phyloP scores from a whole-genome alignment of 441 rosid genomes.

The Populus hybrid region DNA sequence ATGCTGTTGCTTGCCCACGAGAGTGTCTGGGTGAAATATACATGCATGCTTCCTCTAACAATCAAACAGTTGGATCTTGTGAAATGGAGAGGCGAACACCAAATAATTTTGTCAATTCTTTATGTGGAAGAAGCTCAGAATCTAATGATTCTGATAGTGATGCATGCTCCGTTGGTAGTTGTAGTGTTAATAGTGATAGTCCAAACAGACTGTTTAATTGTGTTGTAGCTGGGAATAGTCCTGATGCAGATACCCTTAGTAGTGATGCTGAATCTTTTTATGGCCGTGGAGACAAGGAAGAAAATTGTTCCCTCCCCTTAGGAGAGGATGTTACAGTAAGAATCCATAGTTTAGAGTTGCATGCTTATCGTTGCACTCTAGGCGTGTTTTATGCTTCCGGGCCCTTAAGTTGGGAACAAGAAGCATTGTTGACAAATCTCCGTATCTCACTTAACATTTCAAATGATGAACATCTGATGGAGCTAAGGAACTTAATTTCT shows the following conservation, averaged over 20 bases:
- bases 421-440: conserved; percentile 57
- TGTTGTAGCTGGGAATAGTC: conserved; percentile 23
- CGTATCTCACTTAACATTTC: conserved; percentile 64
- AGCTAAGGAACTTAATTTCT: conserved; percentile 63
- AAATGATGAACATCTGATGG: conserved; percentile 69
- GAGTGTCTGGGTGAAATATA: conserved; percentile 29
- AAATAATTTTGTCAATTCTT: conserved; percentile 28
- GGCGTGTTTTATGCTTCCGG: conserved; percentile 64
- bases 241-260: conserved; percentile 35
- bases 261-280: conserved; percentile 66
- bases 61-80: conserved; percentile 16
- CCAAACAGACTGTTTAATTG: conserved; percentile 20
- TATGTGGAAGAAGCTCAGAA: conserved; percentile 30
- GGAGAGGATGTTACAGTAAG: conserved; percentile 34
- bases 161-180: conserved; percentile 75
- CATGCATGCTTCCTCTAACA: conserved; percentile 25
- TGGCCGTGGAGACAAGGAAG: conserved; percentile 29
- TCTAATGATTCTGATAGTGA: conserved; percentile 40
- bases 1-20: conserved; percentile 31
- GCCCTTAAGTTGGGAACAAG: conserved; percentile 80
- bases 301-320: conserved; percentile 14
- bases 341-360: conserved; percentile 62
- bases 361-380: conserved; percentile 52
- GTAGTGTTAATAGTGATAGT: conserved; percentile 47
- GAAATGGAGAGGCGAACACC: conserved; percentile 39